Base-by-base conservation (phyloP, 352 stramenopile genomes). In the Phytophthora multivora region DNA sequence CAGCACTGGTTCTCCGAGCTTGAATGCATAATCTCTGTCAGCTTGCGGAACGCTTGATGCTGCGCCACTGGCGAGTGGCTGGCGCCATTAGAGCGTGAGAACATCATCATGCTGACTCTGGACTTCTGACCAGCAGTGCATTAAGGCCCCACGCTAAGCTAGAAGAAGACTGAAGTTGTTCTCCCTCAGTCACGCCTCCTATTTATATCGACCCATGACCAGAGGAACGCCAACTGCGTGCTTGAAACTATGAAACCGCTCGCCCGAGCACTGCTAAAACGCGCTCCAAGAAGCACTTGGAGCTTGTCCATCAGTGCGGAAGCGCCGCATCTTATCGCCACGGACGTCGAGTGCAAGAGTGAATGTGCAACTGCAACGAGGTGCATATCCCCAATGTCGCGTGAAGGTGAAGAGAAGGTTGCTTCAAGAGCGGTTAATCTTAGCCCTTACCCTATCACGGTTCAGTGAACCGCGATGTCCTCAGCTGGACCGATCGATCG, bases 1-100 rank as follows among this genome's bases (percentile, higher is more conserved):
- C 89, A 97, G 54, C 66, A 62, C 42, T 91, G 73, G 49, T 95
- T 93, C 56, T 91, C 80, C 0, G 66, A 41, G 30, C 57, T 53
- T 3, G 77, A 64, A n/a, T 86, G 73, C 64, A 88, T 78, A 38
- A 89, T 63, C 50, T 91, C 80, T 8, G 79, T 79, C 19, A 91
- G 66, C 48, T 89, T 90, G 39, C 70, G 73, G 41, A 77, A 70
- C 21, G 69, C 57, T 31, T 71, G 61, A 26, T 81, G 72, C 67
- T 83, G 77, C 50, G 53, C 46, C 42, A 70, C 56, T 0, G 62
- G 47, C 21, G 66, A 51, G 16, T 43, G 54, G 36, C 57, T 82
- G 9, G 46, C 26, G 15, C 52, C 62, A 38, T 51, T 58, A 10
- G 59, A 16, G 12, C 62, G 72, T 21, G 71, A 79, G 42, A 82